A percentile compares a stretch with the other conserved stretches of the same genome.
These are phyloP conservation scores for Hanseniaspora meyeri DNA, from an alignment of 805 yeast species.

Conservation along the genomic window DNA sequence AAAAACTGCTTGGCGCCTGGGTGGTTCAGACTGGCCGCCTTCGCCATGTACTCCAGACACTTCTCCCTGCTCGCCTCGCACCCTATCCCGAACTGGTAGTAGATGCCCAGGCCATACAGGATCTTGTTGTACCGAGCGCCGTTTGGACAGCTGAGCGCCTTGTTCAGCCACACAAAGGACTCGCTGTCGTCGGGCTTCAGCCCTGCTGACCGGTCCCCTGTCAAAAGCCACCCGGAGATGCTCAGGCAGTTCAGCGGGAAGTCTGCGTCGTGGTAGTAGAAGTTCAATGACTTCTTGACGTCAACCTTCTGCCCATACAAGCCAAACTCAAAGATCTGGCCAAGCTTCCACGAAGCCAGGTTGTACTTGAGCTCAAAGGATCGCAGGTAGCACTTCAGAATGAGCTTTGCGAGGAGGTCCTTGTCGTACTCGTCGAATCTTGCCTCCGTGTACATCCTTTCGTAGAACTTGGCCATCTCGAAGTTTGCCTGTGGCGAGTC, in stretches of 20 bases:
- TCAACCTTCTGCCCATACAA: slow-evolving; percentile 35
- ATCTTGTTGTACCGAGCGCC: slow-evolving; percentile 49
- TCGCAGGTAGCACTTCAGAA: slow-evolving; percentile 42
- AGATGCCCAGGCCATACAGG: slow-evolving; percentile 57
- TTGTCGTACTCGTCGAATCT: slow-evolving; percentile 15
- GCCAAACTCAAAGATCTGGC: slow-evolving; percentile 64
- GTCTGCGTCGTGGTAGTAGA: slow-evolving; percentile 41
- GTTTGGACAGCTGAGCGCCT: slow-evolving; percentile 35
- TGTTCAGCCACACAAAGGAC: slow-evolving; percentile 55
- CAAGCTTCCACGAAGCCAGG: slow-evolving; percentile 58
- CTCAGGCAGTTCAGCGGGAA: slow-evolving; percentile 54
- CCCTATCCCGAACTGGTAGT: slow-evolving; percentile 55
- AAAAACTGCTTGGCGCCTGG: slow-evolving; percentile 35
- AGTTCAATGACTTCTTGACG: slow-evolving; percentile 50
- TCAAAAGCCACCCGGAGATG: slow-evolving; percentile 63
- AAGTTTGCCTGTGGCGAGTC: slow-evolving; percentile 45
- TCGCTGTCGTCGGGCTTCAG: slow-evolving; percentile 46
- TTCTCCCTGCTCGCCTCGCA: slow-evolving; percentile 32
- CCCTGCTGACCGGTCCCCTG: slow-evolving; percentile 42
- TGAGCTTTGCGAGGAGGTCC: slow-evolving; percentile 24
- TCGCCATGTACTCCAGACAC: slow-evolving; percentile 41
- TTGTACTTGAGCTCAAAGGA: slow-evolving; percentile 52
- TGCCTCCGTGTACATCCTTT: slow-evolving; percentile 25
- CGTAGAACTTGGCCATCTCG: slow-evolving; percentile 47
- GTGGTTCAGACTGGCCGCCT: slow-evolving; percentile 54